Evolutionary conservation across 148 eudicot species (phyloP).

Genomic region (Persicaria maculosa): DNA sequence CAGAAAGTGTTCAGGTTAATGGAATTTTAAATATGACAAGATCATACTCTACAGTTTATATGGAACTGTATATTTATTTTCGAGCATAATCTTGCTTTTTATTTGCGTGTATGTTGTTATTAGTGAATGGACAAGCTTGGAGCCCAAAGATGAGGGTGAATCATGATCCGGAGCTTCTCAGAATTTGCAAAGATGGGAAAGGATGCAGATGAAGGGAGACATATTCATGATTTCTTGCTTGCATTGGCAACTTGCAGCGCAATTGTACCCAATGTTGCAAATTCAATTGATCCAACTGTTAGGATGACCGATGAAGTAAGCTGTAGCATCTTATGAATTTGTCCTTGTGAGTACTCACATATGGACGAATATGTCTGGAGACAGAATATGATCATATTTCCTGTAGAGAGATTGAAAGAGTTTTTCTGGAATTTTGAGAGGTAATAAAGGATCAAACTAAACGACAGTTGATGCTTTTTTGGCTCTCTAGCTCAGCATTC

Average conservation of each 20-base stretch:
- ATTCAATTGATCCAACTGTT: slow-evolving; percentile 47
- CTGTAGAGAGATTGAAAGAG: not conserved
- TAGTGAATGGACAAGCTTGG: slow-evolving; percentile 54
- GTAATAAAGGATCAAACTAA: not conserved
- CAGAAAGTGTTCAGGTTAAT: slow-evolving; percentile 65
- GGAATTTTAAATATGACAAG: not conserved
- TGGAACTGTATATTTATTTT: slow-evolving; percentile 10
- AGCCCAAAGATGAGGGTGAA: slow-evolving; percentile 88
- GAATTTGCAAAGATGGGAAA: slow-evolving; percentile 32
- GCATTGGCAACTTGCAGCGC: slow-evolving; percentile 97
- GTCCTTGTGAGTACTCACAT: slow-evolving; percentile 74
- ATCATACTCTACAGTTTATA: slow-evolving; percentile 3
- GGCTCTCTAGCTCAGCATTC: not conserved
- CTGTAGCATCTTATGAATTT: slow-evolving; percentile 93
- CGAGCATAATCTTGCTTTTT: not conserved
- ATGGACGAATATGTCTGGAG: not conserved
- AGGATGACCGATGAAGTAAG: slow-evolving; percentile 75
- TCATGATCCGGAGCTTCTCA: slow-evolving; percentile 63
- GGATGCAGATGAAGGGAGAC: slow-evolving; percentile 32
- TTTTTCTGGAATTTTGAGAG: not conserved
- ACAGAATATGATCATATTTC: not conserved
- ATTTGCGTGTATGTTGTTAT: slow-evolving; percentile 18
- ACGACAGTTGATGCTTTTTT: not conserved
- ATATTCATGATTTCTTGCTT: slow-evolving; percentile 64
- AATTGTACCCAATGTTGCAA: slow-evolving; percentile 71